These are phyloP conservation scores for Amylocystis lapponica DNA, from an alignment of 768 basidiomycete genomes.

Conservation along the genomic window DNA sequence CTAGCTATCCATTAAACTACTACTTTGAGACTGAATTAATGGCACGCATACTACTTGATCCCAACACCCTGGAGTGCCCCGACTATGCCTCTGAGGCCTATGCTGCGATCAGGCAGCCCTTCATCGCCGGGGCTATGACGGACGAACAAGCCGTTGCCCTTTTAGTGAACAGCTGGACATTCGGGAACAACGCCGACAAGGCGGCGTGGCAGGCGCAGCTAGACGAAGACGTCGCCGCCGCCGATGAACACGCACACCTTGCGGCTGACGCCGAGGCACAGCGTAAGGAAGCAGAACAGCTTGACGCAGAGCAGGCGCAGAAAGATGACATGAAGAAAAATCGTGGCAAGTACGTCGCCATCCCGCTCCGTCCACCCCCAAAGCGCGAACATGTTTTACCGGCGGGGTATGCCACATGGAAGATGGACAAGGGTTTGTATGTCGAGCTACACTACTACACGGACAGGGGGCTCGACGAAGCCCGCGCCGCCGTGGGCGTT, in stretches of 20 bases:
- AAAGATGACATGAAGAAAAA: conserved; percentile 1
- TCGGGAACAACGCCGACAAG: not conserved
- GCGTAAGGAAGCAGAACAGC: not conserved
- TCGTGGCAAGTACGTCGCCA: not conserved
- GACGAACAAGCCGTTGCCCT: not conserved
- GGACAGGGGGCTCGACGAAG: not conserved
- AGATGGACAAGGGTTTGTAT: not conserved
- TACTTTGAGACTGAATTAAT: not conserved
- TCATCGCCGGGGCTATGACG: not conserved
- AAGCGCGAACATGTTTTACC: not conserved
- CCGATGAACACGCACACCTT: not conserved
- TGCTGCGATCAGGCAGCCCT: not conserved
- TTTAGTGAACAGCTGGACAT: not conserved
- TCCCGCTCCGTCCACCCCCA: not conserved
- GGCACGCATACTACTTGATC: not conserved
- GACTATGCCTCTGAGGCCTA: not conserved
- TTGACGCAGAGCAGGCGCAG: not conserved
- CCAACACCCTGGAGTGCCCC: not conserved
- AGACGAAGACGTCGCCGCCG: not conserved
- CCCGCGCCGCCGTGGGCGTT: not conserved
- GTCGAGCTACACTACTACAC: not conserved
- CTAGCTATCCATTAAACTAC: not conserved
- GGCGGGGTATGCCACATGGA: not conserved
- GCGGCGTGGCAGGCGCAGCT: not conserved
- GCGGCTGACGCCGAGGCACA: not conserved